phyloP scores from a whole-genome alignment of 805 yeast species.

The Wickerhamomyces bisporus region DNA sequence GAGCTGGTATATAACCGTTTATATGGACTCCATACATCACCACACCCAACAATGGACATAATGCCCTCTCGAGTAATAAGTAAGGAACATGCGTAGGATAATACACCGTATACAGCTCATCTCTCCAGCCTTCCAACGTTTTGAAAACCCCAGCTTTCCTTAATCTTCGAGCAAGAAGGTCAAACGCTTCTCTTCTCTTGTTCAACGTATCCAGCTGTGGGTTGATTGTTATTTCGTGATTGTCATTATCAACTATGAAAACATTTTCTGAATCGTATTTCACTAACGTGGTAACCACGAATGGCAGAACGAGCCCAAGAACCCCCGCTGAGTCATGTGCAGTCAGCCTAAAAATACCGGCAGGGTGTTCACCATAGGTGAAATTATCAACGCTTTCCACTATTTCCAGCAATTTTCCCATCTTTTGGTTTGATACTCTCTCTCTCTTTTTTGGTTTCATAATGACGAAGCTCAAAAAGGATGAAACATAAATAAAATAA shows the following conservation, averaged over 20 bases:
- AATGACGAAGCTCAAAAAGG: too few species aligned
- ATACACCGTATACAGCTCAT: conserved; percentile 75
- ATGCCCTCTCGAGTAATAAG: conserved; percentile 71
- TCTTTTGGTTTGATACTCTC: too few species aligned
- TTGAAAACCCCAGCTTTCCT: conserved; percentile 30
- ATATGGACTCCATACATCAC: conserved; percentile 88
- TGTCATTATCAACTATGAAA: conserved; percentile 21
- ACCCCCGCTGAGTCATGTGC: conserved; percentile 15
- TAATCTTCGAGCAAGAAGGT: conserved; percentile 37
- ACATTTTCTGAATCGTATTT: conserved; percentile 4
- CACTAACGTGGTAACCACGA: conserved; percentile 8
- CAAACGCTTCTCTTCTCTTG: conserved; percentile 37
- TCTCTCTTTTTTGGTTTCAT: too few species aligned
- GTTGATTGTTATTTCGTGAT: conserved; percentile 25
- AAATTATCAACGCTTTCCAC: conserved; percentile 23
- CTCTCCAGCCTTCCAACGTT: conserved; percentile 70
- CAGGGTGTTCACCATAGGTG: conserved; percentile 12
- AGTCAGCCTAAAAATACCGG: conserved; percentile 4
- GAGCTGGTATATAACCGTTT: conserved; percentile 64
- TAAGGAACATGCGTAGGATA: conserved; percentile 52
- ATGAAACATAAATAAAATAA: too few species aligned
- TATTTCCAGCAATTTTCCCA: background rate
- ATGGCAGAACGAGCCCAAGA: conserved; percentile 12
- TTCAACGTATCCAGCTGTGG: conserved; percentile 32
- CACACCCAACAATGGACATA: conserved; percentile 77